Percentiles rank a stretch among this genome's conserved stretches.
phyloP scores from a whole-genome alignment of 768 basidiomycete species.

The Exsudoporus frostii region DNA sequence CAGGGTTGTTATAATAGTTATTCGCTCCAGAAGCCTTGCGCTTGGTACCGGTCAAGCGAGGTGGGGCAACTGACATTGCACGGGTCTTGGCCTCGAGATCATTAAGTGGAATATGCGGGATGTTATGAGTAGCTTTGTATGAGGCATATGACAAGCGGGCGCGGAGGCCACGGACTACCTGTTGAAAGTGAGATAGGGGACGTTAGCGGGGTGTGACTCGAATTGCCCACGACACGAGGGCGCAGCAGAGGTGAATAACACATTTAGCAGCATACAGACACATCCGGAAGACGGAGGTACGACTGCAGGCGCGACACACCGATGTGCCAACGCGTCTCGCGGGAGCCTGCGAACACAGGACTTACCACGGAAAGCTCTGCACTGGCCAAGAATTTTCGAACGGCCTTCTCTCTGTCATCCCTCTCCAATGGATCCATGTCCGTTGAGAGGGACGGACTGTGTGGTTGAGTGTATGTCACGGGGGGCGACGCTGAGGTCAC shows the following conservation, averaged over 20 bases:
- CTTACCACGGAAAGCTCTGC: conserved; percentile 81
- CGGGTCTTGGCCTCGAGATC: conserved; percentile 67
- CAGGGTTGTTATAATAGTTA: conserved; percentile 51
- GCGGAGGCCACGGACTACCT: conserved; percentile 81
- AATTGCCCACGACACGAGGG: conserved; percentile 8
- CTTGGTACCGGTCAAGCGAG: conserved; percentile 57
- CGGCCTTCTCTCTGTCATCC: conserved; percentile 63
- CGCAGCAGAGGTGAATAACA: not conserved
- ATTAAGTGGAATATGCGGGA: conserved; percentile 59
- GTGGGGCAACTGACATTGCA: conserved; percentile 41
- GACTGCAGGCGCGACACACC: conserved; percentile 22
- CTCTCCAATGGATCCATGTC: conserved; percentile 44
- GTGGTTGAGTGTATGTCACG: conserved; percentile 53
- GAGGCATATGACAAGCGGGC: conserved; percentile 80
- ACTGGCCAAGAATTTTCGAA: conserved; percentile 73
- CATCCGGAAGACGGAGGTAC: conserved; percentile 1
- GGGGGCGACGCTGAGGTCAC: conserved; percentile 81
- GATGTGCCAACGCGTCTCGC: conserved; percentile 47
- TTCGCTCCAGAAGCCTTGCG: conserved; percentile 43
- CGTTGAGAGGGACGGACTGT: conserved; percentile 38
- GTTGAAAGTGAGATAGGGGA: conserved; percentile 31
- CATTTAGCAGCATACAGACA: conserved; percentile 1
- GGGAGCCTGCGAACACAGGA: conserved; percentile 30
- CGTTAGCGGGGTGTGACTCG: conserved; percentile 19
- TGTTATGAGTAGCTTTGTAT: conserved; percentile 77